Base-by-base conservation (phyloP, 2,329 filamentous ascomycete species). In the Fusarium azukiicola region DNA sequence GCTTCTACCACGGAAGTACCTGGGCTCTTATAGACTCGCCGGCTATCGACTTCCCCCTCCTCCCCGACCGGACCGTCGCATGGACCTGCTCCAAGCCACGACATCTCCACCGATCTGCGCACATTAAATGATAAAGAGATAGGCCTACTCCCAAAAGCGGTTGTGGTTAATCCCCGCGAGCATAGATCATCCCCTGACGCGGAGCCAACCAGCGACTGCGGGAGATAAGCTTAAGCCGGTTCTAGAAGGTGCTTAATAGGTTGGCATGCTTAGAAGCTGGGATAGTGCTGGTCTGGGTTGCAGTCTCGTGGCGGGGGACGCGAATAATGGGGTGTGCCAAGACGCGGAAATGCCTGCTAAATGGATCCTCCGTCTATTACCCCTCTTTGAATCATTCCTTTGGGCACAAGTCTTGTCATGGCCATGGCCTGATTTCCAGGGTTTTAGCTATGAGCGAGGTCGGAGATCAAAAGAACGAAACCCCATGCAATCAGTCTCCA, bases 181-280 rank as follows among this genome's bases (percentile, higher is more conserved):
- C 32, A 47, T 36, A 49, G 23, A 40, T 19, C 36, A 10, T 40
- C 47, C 54, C 38, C n/a, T 49, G 38, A 68, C 42, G 49, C 42
- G n/a, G 32, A 23, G 47, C 54, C 36, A 27, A 42, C 49, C 49
- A 56, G 14, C 32, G 38, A 16, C 23, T 21, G 17, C 40, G 17
- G 9, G 11, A 36, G 58, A 70, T 63, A 63, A 61, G 42, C 71
- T 66, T 50, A 79, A 75, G 44, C 77, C 71, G 10, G 74, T 70
- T 75, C 61, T 44, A 79, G 77, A 73, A 79, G 77, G 77, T 79
- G 52, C 16, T 47, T 49, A 47, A n/a, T 75, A 67, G 32, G n/a
- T 40, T 38, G 27, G 27, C 67, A 32, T 69, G 38, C 36, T 36
- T 50, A 23, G 17, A 42, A 42, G 40, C 27, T 46, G 5, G 64